Base-by-base conservation (phyloP, 2,329 filamentous ascomycete species). In the Emergomyces africanus region DNA sequence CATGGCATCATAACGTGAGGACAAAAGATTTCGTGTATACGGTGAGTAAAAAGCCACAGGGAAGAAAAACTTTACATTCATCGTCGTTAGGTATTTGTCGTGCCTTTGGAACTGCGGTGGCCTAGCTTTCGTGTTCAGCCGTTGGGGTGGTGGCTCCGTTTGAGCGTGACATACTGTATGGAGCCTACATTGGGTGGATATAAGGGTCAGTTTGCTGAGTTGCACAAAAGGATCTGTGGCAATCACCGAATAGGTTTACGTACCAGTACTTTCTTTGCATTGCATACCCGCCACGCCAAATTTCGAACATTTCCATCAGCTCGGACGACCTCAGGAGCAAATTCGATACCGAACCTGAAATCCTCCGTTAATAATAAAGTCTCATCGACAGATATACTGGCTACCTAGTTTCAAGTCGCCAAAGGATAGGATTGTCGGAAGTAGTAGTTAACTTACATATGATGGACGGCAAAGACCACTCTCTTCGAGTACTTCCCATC, bases 201-300 rank as follows among this genome's bases (percentile, higher is more conserved):
- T 14, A n/a, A 9, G 8, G 33, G 55, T 57, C 2, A 57, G 42
- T 30, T 14, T 5, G 20, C 1, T 5, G 8, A 15, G 20, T 41
- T 39, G 33, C 15, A 55, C 37, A 25, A 54, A 41, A 41, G 55
- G 50, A 55, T 60, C 39, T 54, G 49, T 44, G 53, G 30, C 44
- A n/a, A 33, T 18, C 12, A 55, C 30, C 48, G 14, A 42, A 12
- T 12, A 9, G 42, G 5, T 25, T 12, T 42, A 81, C 87, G 77
- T 78, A 95, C 90, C 75, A 97, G 74, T 64, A 96, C 94, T 74
- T 91, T 89, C 78, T 96, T 96, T 41, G 94, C 94, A 71, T 95
- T 95, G 72, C 88, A 94, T 63, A 99, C 89, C 68, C 94, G 83
- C 91, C 92, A 96, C 5, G 91, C 90, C 63, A 99, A 77, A 70